Evolutionary conservation across 192 early-diverging fungal species (phyloP).

Genomic region (Rhizophagus sp.): DNA sequence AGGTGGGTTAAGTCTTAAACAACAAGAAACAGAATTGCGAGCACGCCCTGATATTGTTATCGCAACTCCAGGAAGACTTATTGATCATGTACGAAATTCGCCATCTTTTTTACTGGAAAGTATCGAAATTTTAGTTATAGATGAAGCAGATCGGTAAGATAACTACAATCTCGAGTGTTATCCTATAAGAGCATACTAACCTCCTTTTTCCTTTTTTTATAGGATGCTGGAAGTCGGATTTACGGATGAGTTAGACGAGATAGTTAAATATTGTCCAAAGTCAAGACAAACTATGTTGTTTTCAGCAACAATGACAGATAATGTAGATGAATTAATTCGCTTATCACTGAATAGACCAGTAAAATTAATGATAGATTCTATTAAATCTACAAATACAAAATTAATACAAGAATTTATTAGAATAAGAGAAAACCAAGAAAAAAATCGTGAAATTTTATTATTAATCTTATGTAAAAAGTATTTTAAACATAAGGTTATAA

Average conservation of each 20-base stretch:
- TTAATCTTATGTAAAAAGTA: constrained; percentile 80
- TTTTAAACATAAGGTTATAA: constrained; percentile 76
- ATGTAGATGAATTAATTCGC: constrained; percentile 92
- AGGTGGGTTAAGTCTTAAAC: constrained; percentile 84
- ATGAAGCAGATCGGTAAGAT: constrained; percentile 90
- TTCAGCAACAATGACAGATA: constrained; percentile 99
- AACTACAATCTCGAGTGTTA: not conserved
- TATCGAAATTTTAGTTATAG: constrained; percentile 97
- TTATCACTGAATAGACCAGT: constrained; percentile 91
- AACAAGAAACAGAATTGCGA: constrained; percentile 86
- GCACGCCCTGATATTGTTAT: constrained; percentile 91
- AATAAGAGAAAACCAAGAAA: constrained; percentile 83
- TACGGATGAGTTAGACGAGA: constrained; percentile 92
- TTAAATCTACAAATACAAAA: constrained; percentile 72
- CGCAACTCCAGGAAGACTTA: constrained; percentile 96
- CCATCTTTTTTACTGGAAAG: constrained; percentile 80
- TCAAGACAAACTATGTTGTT: constrained; percentile 97
- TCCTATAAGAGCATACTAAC: not conserved
- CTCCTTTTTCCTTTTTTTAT: not conserved
- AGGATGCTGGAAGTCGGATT: constrained; percentile 99
- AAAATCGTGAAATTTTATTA: constrained; percentile 83
- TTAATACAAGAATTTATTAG: constrained; percentile 96
- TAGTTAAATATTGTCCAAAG: constrained; percentile 84
- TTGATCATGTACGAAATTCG: constrained; percentile 97
- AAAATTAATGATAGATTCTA: constrained; percentile 84